phyloP scores from a whole-genome alignment of 164 flowering plant species.

The Brasenia schreberi region DNA sequence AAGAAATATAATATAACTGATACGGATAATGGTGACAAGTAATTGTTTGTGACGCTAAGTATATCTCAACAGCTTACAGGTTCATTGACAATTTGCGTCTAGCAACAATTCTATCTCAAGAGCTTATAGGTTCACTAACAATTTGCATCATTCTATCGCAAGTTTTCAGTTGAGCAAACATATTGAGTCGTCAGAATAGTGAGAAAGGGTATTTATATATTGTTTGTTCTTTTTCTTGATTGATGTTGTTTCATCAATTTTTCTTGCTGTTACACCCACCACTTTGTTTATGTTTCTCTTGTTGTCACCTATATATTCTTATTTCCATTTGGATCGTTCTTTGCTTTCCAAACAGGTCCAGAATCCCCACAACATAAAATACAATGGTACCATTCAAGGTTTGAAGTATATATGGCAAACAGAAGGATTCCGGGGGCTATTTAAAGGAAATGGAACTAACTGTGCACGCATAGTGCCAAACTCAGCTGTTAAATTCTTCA shows the following conservation, averaged over 20 bases:
- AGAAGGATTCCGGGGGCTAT: slow-evolving; percentile 85
- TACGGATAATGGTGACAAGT: too few relatives aligned
- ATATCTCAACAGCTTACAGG: too few relatives aligned
- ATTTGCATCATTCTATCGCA: too few relatives aligned
- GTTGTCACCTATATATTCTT: neutral
- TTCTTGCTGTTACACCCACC: neutral
- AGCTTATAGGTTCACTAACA: neutral
- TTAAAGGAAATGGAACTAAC: slow-evolving; percentile 95
- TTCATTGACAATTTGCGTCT: neutral
- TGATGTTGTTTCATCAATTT: neutral
- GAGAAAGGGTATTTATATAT: neutral
- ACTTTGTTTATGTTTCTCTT: too few relatives aligned
- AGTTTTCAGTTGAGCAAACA: too few relatives aligned
- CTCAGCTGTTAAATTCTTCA: slow-evolving; percentile 94
- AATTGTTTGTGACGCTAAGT: too few relatives aligned
- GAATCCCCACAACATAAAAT: slow-evolving; percentile 79
- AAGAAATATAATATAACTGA: too few relatives aligned
- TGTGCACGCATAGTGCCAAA: slow-evolving; percentile 97
- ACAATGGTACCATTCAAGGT: slow-evolving; percentile 91
- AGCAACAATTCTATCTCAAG: neutral
- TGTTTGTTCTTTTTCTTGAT: neutral
- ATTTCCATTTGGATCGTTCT: neutral
- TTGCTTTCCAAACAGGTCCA: slow-evolving; percentile 54
- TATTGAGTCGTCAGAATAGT: neutral
- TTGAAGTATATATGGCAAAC: slow-evolving; percentile 86